Base-by-base conservation (phyloP, 129 eudicot species). In the Erigeron canadensis region DNA sequence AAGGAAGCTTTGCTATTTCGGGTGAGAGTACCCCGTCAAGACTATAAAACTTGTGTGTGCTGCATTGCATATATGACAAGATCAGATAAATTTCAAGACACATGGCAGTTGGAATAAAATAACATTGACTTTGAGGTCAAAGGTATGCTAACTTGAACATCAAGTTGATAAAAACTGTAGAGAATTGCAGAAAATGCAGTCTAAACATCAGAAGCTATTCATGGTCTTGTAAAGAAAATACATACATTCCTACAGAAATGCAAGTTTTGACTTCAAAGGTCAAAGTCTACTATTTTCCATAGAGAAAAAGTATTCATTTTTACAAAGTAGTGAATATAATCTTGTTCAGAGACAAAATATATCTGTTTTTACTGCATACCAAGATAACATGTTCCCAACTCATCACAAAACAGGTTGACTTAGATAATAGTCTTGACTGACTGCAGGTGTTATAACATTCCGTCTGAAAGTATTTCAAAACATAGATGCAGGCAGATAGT, bases 11-110 rank as follows among this genome's bases (percentile, higher is more conserved):
- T 58, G 75, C 82, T 40, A 89, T 77, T 41, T 83, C 87, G 17
- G 88, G 83, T 51, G 98, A 91, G 55, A 92, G 96, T 67, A 86
- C 47, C 10, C 98, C 98, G 19, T 95, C 88, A 75, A 92, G 96
- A 79, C 77, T 86, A 61, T 74, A 83, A 77, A 84, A 74, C 79
- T 92, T 92, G 48, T 85, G 81, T 18, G 77, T 79, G 42, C 98
- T 92, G 86, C 86, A 47, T 47, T 4, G 86, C 59, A 41, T 5
- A 65, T 11, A 19, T 58, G 44, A 75, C 23, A 8, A 22, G 38
- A 50, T 38, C 6, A 68, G 67, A 61, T 39, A 53, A 73, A 66
- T 43, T 50, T 42, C 59, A 62, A 73, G 42, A 64, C 11, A 50
- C 23, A 23, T 62, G 56, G 44, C 48, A 23, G 22, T 34, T 53